Conservation (phyloP, 108 stramenopile genomes). For the Schizochytrium sp. region DNA sequence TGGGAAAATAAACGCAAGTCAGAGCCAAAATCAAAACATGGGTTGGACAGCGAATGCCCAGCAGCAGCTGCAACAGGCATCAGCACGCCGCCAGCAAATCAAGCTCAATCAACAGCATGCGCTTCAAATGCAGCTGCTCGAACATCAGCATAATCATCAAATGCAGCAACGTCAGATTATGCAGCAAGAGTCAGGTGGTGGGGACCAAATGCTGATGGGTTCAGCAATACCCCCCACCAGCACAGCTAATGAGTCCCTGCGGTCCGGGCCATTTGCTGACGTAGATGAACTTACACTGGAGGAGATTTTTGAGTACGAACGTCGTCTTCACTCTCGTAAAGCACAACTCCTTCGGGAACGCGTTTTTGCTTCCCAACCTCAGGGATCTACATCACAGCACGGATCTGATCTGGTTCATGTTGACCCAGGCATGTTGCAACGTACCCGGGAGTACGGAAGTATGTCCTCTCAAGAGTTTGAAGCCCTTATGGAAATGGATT, state of each 20-base stretch:
- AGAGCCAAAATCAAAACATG: background rate
- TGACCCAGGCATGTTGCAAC: background rate
- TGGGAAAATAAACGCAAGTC: background rate
- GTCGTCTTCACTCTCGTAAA: background rate
- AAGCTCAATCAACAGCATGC: background rate
- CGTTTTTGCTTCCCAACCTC: conserved; percentile 23
- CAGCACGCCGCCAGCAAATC: conserved; percentile 6
- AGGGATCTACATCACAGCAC: conserved; percentile 30
- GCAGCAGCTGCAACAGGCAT: conserved; percentile 11
- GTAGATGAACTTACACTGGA: conserved; percentile 14
- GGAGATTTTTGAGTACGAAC: conserved; percentile 47
- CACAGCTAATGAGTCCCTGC: too few relatives aligned
- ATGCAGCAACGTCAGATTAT: too few relatives aligned
- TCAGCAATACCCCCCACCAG: too few relatives aligned
- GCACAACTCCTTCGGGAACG: conserved; percentile 47
- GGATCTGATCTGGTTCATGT: background rate
- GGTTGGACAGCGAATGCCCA: conserved; percentile 9
- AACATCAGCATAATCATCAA: too few relatives aligned
- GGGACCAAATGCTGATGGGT: too few relatives aligned
- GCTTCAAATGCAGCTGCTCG: conserved; percentile 26
- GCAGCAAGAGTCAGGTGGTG: too few relatives aligned
- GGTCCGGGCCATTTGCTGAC: background rate
- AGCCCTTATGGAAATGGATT: conserved; percentile 9
- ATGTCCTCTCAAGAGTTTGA: conserved; percentile 34
- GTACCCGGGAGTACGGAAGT: background rate